Percentiles rank a stretch among this genome's conserved stretches.
Conservation (phyloP, 192 early-diverging fungal genomes). For the Rhizoclosmatium globosum region DNA sequence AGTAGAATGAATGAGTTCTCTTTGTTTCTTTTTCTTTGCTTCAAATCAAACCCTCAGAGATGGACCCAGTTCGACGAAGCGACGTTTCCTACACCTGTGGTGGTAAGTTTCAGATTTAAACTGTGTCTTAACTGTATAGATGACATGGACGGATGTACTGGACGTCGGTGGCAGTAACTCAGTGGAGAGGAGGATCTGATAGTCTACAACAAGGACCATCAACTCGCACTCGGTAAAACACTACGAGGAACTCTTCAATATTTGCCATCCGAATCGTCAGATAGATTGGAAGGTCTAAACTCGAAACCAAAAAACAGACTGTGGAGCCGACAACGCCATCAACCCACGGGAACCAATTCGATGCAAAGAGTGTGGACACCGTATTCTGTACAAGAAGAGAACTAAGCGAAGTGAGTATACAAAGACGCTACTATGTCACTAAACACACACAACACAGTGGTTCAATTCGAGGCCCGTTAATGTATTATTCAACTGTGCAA, state of each 20-base stretch:
- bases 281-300: too few relatives aligned
- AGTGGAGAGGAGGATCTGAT: not conserved
- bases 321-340: constrained; percentile 88
- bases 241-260: not conserved
- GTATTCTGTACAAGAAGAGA: constrained; percentile 98
- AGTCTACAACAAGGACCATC: not conserved
- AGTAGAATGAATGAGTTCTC: too few relatives aligned
- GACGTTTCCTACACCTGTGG: constrained; percentile 57
- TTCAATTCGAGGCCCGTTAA: constrained; percentile 97
- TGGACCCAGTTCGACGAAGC: constrained; percentile 32
- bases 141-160: not conserved
- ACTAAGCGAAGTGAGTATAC: constrained; percentile 83
- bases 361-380: constrained; percentile 94
- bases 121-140: not conserved
- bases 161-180: not conserved
- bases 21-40: too few relatives aligned
- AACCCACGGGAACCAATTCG: constrained; percentile 95
- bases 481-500: not conserved
- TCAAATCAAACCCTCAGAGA: not conserved
- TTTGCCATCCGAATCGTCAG: too few relatives aligned
- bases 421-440: not conserved
- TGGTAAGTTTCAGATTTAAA: constrained; percentile 35
- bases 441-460: constrained; percentile 66
- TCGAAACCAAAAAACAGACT: constrained; percentile 58
- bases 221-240: not conserved